These are phyloP conservation scores for Cyclospora cayetanensis DNA, from an alignment of 169 alveolate species.

Conservation along the genomic window DNA sequence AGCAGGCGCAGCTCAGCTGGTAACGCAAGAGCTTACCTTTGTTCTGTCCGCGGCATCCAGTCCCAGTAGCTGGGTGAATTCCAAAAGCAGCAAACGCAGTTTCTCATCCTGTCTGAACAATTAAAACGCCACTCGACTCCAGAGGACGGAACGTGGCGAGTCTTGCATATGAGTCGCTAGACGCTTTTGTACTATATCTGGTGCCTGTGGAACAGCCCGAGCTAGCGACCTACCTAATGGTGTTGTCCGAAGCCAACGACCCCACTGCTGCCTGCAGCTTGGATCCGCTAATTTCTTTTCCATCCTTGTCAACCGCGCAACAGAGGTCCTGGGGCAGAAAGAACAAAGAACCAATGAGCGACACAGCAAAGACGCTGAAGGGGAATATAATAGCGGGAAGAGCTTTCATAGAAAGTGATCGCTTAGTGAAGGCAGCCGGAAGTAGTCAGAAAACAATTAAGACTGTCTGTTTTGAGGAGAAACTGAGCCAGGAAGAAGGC, in stretches of 20 bases:
- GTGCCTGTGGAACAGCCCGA: no score
- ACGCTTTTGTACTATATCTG: no score
- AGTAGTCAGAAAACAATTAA: no score
- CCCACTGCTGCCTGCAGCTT: constrained; percentile 56
- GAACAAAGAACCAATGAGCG: background rate
- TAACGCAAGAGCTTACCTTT: constrained; percentile 9
- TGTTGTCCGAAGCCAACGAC: constrained; percentile 40
- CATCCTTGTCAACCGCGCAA: constrained; percentile 72
- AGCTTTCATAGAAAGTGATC: no score
- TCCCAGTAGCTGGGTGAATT: constrained; percentile 63
- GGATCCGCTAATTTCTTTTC: constrained; percentile 60
- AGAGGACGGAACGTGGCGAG: background rate
- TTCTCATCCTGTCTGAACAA: constrained; percentile 66
- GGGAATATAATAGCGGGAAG: no score
- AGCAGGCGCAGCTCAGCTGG: no score
- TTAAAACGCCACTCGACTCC: background rate
- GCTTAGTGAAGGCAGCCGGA: no score
- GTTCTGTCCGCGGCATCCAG: constrained; percentile 41
- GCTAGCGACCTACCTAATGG: constrained; percentile 18
- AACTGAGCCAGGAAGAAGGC: no score
- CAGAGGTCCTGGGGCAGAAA: constrained; percentile 34
- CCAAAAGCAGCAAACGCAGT: constrained; percentile 66
- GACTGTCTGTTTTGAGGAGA: no score
- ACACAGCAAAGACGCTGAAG: no score
- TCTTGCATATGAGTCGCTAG: no score